Evolutionary conservation across 108 stramenopile species (phyloP), one percentile per base, ranked within the genome.

Genomic region (Stephanodiscus triporus): DNA sequence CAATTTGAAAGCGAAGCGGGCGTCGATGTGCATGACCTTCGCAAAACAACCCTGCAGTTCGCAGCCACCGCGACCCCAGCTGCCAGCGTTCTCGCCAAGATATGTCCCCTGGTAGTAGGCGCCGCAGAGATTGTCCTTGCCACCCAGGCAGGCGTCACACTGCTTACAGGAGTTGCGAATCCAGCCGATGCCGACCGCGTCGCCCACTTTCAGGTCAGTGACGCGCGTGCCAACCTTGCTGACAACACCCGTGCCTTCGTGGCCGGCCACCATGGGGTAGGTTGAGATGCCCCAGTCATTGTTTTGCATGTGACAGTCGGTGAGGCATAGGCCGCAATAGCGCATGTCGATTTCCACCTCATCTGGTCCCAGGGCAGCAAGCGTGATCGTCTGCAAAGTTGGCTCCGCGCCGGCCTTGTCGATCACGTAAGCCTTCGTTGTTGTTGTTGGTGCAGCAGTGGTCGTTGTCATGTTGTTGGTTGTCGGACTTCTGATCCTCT

Each of bases 31-130:
- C 66, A 73, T 16, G 1, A 73, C 66, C 72, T 73, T 73, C 7
- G 72, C 67, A 53, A 73, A 73, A 11, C 72, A 73, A 11, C 72
- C 72, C 32, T 73, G 72, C 43, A 68, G 50, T 32, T 73, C 53
- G 66, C 68, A 40, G 19, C 49, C 53, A 2, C 68, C 23, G 7
- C 68, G 67, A 13, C 72, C 72, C 72, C 72, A 73, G 66, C 72
- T 67, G 43, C 72, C 72, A 0, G 72, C 72, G 54, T 29, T 27
- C 63, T 64, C 43, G 23, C 63, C 61, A 11, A 73, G 32, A 50
- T 55, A 73, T 17, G 17, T 5, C 3, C 72, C 72, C 55, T 73
- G 72, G 30, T 73, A 63, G 5, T 65, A 65, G n/a, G 67, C n/a
- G 23, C 53, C 37, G 50, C 72, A 73, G n/a, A 73, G 50, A 13